These are phyloP conservation scores for Gastrodia elata DNA, from an alignment of 106 monocot genomes.

Conservation along the genomic window DNA sequence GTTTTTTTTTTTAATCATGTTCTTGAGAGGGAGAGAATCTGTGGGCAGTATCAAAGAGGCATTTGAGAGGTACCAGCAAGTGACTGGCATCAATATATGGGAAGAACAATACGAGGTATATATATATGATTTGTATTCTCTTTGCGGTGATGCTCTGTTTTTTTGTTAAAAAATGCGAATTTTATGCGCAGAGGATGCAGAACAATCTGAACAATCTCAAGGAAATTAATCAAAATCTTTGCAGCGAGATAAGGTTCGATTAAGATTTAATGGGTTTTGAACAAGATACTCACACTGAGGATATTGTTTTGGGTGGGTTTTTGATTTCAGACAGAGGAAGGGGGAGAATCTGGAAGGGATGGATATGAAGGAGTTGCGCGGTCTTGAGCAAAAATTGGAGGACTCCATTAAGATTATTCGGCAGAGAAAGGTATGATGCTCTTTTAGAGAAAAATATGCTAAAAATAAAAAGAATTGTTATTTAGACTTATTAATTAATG, in stretches of 20 bases:
- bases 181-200: slow-evolving; percentile 65
- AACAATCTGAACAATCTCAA: slow-evolving; percentile 56
- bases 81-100: slow-evolving; percentile 55
- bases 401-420: slow-evolving; percentile 21
- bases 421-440: slow-evolving; percentile 15
- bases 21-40: background rate
- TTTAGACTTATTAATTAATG: too few relatives aligned
- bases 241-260: slow-evolving; percentile 62
- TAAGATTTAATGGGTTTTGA: background rate
- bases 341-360: slow-evolving; percentile 22
- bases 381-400: slow-evolving; percentile 32
- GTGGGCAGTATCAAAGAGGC: slow-evolving; percentile 45
- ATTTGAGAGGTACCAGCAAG: slow-evolving; percentile 62
- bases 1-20: background rate
- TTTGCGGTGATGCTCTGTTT: background rate
- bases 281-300: too few relatives aligned
- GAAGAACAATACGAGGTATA: slow-evolving; percentile 58
- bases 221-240: slow-evolving; percentile 67
- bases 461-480: too few relatives aligned
- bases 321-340: slow-evolving; percentile 17
- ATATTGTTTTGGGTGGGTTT: background rate
- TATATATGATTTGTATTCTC: background rate
- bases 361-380: slow-evolving; percentile 25
- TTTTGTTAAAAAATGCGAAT: background rate
- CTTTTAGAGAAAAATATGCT: too few relatives aligned